A percentile compares a stretch with the other conserved stretches of the same genome.
Evolutionary conservation across 176 grass and related monocot species (phyloP).

Genomic region (Zoysia pacifica): DNA sequence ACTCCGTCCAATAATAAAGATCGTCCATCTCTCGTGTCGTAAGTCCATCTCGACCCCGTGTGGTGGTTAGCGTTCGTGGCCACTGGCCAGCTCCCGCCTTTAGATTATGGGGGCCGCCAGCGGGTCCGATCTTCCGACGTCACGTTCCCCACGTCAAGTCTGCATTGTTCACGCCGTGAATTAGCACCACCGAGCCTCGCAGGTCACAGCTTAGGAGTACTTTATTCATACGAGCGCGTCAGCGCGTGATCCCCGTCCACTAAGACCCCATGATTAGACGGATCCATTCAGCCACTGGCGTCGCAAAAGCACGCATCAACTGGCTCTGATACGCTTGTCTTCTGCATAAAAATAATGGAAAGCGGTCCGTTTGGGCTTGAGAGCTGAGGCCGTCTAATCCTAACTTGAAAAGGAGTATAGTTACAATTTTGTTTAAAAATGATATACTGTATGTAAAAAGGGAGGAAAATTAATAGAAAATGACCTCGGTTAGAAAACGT

Average conservation of each 20-base stretch:
- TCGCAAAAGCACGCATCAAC: background rate
- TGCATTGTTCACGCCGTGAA: slow-evolving; percentile 34
- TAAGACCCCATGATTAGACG: background rate
- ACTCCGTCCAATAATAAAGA: background rate
- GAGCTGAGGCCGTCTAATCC: background rate
- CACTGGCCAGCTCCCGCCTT: slow-evolving; percentile 17
- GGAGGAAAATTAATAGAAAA: no score
- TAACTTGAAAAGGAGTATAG: no score
- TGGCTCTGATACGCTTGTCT: background rate
- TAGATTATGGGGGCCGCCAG: background rate
- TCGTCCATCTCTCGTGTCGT: background rate
- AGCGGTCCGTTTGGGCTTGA: background rate
- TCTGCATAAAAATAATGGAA: background rate
- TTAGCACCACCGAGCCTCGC: background rate
- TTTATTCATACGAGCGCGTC: background rate
- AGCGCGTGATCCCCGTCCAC: slow-evolving; percentile 8
- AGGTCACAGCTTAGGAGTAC: background rate
- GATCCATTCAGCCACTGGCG: background rate
- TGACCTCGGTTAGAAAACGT: no score
- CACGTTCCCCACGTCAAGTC: background rate
- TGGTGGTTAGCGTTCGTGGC: slow-evolving; percentile 45
- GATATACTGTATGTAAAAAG: no score
- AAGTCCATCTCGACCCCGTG: background rate
- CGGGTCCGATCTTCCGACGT: slow-evolving; percentile 20
- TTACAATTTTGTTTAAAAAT: no score